A percentile compares a stretch with the other conserved stretches of the same genome.
Evolutionary conservation across 1,284 basidiomycete genomes (phyloP).

Genomic region (Leccinum huronense): DNA sequence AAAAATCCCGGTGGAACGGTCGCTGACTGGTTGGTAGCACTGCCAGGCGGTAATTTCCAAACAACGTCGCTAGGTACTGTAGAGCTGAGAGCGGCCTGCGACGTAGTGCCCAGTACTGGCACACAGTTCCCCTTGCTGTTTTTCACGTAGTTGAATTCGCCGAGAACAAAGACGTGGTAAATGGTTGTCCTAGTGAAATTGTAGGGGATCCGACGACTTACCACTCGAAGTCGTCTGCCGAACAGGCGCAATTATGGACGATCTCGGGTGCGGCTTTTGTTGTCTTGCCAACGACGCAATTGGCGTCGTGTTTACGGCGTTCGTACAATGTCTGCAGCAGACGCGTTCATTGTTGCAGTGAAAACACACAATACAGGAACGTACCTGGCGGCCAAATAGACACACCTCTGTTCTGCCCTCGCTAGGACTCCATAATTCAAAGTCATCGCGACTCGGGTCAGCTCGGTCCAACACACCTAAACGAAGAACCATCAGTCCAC

Average conservation of each 20-base stretch:
- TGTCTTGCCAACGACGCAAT: conserved; percentile 80
- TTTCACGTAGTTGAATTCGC: conserved; percentile 87
- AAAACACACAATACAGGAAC: background rate
- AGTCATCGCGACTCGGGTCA: conserved; percentile 82
- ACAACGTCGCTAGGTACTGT: background rate
- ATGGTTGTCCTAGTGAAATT: background rate
- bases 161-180: conserved; percentile 29
- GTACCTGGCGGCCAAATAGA: conserved; percentile 78
- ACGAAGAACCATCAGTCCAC: conserved; percentile 8
- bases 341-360: conserved; percentile 4
- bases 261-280: conserved; percentile 53
- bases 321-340: conserved; percentile 75
- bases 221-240: conserved; percentile 86
- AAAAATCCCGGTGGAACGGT: background rate
- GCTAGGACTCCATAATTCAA: conserved; percentile 93
- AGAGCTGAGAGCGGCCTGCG: conserved; percentile 34
- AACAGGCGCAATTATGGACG: conserved; percentile 74
- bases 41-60: background rate
- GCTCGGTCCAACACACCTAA: conserved; percentile 68
- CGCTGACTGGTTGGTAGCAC: background rate
- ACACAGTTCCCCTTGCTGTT: conserved; percentile 72
- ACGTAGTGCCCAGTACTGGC: conserved; percentile 63
- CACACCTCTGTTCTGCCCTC: conserved; percentile 81
- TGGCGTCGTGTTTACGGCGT: conserved; percentile 74
- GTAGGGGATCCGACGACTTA: conserved; percentile 37